Conservation (phyloP, 2,329 filamentous ascomycete species). For the Hymenotorrendiella dingleyae region DNA sequence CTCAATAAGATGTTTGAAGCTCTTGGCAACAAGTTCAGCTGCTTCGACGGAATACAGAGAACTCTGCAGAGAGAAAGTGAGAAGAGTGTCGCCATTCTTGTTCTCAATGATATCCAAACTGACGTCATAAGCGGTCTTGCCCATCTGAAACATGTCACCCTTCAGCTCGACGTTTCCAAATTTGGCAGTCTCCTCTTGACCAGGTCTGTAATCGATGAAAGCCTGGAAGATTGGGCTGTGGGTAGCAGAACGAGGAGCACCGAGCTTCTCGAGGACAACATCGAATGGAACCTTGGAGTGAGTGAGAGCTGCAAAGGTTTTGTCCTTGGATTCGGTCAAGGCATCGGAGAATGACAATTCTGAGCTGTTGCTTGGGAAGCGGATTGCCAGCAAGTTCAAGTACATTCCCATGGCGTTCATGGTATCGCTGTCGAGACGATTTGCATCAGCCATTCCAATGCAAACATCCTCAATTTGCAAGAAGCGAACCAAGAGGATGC, state of each 20-base stretch:
- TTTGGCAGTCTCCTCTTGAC: not conserved
- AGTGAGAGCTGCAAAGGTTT: conserved; percentile 33
- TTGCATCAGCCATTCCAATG: conserved; percentile 44
- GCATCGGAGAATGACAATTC: conserved; percentile 23
- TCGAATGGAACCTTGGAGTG: conserved; percentile 45
- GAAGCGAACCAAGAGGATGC: conserved; percentile 14
- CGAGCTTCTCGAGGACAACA: conserved; percentile 39
- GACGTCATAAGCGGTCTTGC: conserved; percentile 11
- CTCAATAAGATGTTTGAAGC: conserved; percentile 21
- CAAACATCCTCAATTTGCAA: conserved; percentile 16
- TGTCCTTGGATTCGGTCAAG: conserved; percentile 18
- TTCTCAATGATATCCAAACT: conserved; percentile 15
- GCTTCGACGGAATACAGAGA: conserved; percentile 7
- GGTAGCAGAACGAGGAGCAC: conserved; percentile 33
- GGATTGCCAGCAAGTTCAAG: conserved; percentile 13
- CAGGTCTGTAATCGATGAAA: conserved; percentile 17
- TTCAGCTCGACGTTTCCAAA: conserved; percentile 5
- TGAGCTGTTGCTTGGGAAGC: conserved; percentile 6
- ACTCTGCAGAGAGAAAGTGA: conserved; percentile 9
- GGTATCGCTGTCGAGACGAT: conserved; percentile 30
- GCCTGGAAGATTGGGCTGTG: conserved; percentile 44
- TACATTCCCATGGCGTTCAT: conserved; percentile 36
- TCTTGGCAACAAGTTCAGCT: conserved; percentile 19
- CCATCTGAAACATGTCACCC: not conserved
- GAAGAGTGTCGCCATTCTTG: conserved; percentile 5